These are phyloP conservation scores for Erodium moschatum DNA, from an alignment of 441 rosid genomes.

Conservation along the genomic window DNA sequence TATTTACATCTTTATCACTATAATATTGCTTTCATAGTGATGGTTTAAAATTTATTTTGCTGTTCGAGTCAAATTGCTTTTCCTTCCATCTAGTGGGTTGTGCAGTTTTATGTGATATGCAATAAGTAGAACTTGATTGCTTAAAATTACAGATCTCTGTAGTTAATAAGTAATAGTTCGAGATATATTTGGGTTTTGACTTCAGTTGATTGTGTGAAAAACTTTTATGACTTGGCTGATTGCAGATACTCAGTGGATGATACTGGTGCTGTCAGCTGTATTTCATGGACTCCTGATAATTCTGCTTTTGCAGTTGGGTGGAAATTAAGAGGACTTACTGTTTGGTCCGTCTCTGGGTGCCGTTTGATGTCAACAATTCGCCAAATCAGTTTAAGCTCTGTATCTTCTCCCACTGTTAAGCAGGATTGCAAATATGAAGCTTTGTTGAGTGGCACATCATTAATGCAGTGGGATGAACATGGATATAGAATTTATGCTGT, in stretches of 20 bases:
- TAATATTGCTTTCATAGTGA: neutral
- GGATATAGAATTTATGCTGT: slow-evolving; percentile 86
- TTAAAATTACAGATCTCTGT: neutral
- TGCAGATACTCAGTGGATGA: slow-evolving; percentile 83
- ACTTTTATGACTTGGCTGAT: slow-evolving; percentile 16
- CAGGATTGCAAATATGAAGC: slow-evolving; percentile 79
- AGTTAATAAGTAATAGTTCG: neutral
- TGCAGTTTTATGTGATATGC: neutral
- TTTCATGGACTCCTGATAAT: slow-evolving; percentile 96
- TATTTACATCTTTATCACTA: neutral
- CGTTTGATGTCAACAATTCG: slow-evolving; percentile 96
- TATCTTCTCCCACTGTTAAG: slow-evolving; percentile 66
- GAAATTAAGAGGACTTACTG: slow-evolving; percentile 92
- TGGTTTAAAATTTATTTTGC: neutral
- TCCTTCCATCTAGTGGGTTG: neutral
- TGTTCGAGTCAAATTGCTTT: neutral
- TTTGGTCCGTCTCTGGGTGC: slow-evolving; percentile 98
- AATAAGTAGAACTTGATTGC: neutral
- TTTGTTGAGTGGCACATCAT: slow-evolving; percentile 73
- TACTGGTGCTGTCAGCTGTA: slow-evolving; percentile 84
- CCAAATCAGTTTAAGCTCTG: slow-evolving; percentile 79
- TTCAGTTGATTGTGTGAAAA: neutral
- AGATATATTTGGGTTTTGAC: neutral
- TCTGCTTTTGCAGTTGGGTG: slow-evolving; percentile 99
- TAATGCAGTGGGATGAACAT: slow-evolving; percentile 93